Evolutionary conservation across 1,284 basidiomycete genomes (phyloP), one percentile per base, ranked within the genome.

Genomic region (Sphaerobolus stellatus): DNA sequence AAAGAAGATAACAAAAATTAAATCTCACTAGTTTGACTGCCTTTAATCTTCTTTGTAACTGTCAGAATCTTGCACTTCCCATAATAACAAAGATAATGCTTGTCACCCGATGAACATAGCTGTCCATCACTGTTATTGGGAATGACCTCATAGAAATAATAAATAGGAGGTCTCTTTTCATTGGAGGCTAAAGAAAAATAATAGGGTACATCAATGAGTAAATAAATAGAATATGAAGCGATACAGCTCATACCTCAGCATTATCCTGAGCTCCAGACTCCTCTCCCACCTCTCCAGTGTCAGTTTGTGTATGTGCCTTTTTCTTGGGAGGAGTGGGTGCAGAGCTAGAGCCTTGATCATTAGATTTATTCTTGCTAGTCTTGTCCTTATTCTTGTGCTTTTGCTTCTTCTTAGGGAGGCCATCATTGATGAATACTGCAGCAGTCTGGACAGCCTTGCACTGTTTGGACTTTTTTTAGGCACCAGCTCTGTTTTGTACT

Each of bases 51-150:
- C 18, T 36, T 36, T 7, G 58, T 65, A 38, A 66, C 56, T 1
- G 59, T 67, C 11, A 62, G 44, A 13, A 62, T 57, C 33, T 61
- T 61, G 3, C 48, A 38, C 34, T 52, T 58, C 2, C 66, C 64
- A 50, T 68, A 62, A 52, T 53, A 59, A 45, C 62, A 68, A 36
- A 59, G 59, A 45, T 60, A 66, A 46, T 67, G 63, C 48, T 56
- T 63, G 38, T 63, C 59, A 24, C 47, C 47, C 8, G n/a, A 14
- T 24, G n/a, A 16, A 33, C 47, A 13, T 16, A 13, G 20, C 16
- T 48, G n/a, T 2, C 66, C 64, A 1, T 47, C 44, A 3, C 52
- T 53, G 3, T 16, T 24, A 6, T 50, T 29, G 14, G 56, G 60
- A 27, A 58, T 41, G 3, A 57, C 46, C n/a, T 65, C 59, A 34